phyloP scores from a whole-genome alignment of 257 asterid species.

The Haberlea rhodopensis region DNA sequence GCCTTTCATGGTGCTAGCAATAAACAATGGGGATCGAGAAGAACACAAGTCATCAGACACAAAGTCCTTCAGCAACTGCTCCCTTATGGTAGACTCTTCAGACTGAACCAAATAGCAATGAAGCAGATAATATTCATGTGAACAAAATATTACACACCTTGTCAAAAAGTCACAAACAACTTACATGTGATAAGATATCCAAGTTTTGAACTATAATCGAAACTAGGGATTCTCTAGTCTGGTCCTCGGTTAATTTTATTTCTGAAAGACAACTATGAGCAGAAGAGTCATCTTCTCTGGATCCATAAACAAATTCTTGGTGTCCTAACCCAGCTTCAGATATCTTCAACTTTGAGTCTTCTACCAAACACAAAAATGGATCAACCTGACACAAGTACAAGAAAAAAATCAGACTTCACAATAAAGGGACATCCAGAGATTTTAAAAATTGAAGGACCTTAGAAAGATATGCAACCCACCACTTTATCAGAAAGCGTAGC shows the following conservation, averaged over 20 bases:
- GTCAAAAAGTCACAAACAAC: neutral
- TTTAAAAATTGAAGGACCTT: slow-evolving; percentile 8
- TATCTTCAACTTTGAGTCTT: slow-evolving; percentile 76
- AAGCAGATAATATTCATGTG: neutral
- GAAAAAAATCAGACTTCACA: slow-evolving; percentile 1
- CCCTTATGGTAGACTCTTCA: slow-evolving; percentile 47
- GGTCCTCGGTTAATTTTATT: slow-evolving; percentile 53
- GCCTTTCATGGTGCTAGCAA: slow-evolving; percentile 36
- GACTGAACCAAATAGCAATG: slow-evolving; percentile 39
- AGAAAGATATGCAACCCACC: slow-evolving; percentile 40
- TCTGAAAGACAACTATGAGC: slow-evolving; percentile 69
- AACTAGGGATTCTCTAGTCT: slow-evolving; percentile 63
- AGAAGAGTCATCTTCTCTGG: slow-evolving; percentile 70
- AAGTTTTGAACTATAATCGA: slow-evolving; percentile 56
- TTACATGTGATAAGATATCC: slow-evolving; percentile 55
- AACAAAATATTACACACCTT: slow-evolving; percentile 3
- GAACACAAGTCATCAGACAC: slow-evolving; percentile 61
- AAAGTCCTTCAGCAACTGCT: slow-evolving; percentile 70
- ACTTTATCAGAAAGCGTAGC: slow-evolving; percentile 46
- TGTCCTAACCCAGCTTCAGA: slow-evolving; percentile 41
- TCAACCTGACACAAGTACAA: slow-evolving; percentile 59
- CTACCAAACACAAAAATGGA: slow-evolving; percentile 78
- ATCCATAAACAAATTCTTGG: slow-evolving; percentile 52
- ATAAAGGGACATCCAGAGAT: slow-evolving; percentile 11
- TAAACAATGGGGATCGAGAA: slow-evolving; percentile 47